Conservation (phyloP, 108 stramenopile species). For the Nannochloropsis salina region DNA sequence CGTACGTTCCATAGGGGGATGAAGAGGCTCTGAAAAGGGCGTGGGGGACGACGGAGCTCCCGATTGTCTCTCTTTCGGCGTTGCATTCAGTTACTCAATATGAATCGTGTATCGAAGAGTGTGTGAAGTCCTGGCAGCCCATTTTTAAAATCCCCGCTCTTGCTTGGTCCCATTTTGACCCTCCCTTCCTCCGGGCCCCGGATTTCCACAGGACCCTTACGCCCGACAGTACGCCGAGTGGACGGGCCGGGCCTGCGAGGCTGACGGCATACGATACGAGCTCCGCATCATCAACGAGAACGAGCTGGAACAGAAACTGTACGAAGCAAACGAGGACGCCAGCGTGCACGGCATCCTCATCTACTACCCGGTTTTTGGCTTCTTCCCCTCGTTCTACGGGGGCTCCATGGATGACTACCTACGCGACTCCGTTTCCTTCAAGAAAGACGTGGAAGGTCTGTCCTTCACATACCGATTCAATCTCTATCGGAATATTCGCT, state of each 20-base stretch:
- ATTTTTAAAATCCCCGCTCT: no score
- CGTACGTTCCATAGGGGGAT: not conserved
- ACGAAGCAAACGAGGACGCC: conserved; percentile 84
- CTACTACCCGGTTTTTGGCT: conserved; percentile 95
- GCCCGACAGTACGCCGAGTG: conserved; percentile 89
- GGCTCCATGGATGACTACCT: conserved; percentile 90
- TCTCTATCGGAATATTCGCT: conserved; percentile 84
- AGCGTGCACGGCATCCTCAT: conserved; percentile 92
- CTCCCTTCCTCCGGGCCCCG: no score
- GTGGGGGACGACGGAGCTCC: not conserved
- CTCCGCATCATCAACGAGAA: conserved; percentile 62
- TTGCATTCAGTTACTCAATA: no score
- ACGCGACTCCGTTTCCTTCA: conserved; percentile 76
- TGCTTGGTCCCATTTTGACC: no score
- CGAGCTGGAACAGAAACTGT: conserved; percentile 76
- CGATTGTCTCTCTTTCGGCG: no score
- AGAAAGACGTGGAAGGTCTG: conserved; percentile 93
- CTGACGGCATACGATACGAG: conserved; percentile 88
- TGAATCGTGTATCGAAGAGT: no score
- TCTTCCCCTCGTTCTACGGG: conserved; percentile 81
- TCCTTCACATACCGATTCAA: conserved; percentile 85
- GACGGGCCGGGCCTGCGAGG: conserved; percentile 79
- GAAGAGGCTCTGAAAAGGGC: no score
- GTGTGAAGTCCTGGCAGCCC: no score
- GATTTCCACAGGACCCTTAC: conserved; percentile 71